Base-by-base conservation (phyloP, 2,329 filamentous ascomycete genomes). In the Ophiostoma populinum region DNA sequence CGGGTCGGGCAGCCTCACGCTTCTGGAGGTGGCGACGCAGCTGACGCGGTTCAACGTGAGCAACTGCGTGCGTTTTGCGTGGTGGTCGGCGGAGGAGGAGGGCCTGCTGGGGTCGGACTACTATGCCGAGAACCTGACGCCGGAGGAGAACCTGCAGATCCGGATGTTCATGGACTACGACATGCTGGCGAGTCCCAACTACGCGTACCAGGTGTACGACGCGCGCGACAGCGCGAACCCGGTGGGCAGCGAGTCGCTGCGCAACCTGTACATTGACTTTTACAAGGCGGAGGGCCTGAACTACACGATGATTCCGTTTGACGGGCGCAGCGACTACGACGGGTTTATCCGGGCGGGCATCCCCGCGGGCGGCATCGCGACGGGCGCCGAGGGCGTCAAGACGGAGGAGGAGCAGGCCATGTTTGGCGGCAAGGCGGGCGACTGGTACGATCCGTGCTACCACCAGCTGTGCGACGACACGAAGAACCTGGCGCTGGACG, bases 261-360 rank as follows among this genome's bases (percentile, higher is more conserved):
- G 75, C 39, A 57, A 75, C 40, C 57, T 82, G 24, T 83, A 81
- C 51, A 58, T 74, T 15, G 59, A 73, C 32, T 83, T 69, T 63
- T 85, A 77, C 56, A 54, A 62, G 40, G 54, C 59, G 2, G 61
- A 74, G 16, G 73, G 63, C 1, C 61, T 74, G 38, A 73, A 74
- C 53, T 75, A 74, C 50, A 78, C 71, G 0, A 70, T 78, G 39
- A 80, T 80, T 19, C 67, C 71, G 2, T 87, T 90, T 44, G 76
- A 83, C 46, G 80, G 80, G 6, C 73, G 80, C 39, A 81, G 75
- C 42, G 81, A 90, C 54, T 87, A 87, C 46, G 77, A 75, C 34
- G 75, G 71, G 1, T 86, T 87, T 58, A 76, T 85, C 47, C 63
- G 70, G 24, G 64, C 69, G 37, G 75, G 75, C 3, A 82, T 86